These are phyloP conservation scores for Thielaviopsis musarum DNA, from an alignment of 2,329 filamentous ascomycete species.

Conservation along the genomic window DNA sequence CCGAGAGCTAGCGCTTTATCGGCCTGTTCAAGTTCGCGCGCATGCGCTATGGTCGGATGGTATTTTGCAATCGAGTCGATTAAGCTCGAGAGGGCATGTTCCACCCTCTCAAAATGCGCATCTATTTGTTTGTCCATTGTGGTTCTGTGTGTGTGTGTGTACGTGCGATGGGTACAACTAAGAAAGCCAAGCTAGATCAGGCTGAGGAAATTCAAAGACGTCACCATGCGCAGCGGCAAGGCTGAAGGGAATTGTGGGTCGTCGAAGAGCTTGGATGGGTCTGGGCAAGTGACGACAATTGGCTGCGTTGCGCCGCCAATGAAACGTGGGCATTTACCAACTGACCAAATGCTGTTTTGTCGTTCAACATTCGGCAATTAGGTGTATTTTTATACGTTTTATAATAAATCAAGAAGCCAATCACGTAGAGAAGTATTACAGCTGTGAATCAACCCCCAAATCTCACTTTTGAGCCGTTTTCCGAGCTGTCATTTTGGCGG, in stretches of 20 bases:
- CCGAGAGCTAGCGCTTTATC: slow-evolving; percentile 51
- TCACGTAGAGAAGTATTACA: too few species aligned
- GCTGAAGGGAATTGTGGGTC: not conserved
- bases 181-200: not conserved
- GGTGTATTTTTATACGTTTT: too few species aligned
- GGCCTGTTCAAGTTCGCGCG: slow-evolving; percentile 51
- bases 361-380: too few species aligned
- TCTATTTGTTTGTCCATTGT: slow-evolving; percentile 48
- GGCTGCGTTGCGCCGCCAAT: not conserved
- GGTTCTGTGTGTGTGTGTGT: not conserved
- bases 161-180: too few species aligned
- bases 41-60: slow-evolving; percentile 53
- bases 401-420: too few species aligned
- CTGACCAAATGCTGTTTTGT: too few species aligned
- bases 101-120: slow-evolving; percentile 45
- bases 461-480: too few species aligned
- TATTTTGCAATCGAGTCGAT: slow-evolving; percentile 72
- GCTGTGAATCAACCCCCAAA: too few species aligned
- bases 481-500: too few species aligned
- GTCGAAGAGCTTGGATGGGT: not conserved
- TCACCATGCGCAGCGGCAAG: not conserved
- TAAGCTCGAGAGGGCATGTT: slow-evolving; percentile 48
- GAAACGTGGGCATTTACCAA: not conserved
- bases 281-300: not conserved
- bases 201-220: not conserved